Conservation (phyloP, 305 asterid genomes). For the Ajuga reptans region DNA sequence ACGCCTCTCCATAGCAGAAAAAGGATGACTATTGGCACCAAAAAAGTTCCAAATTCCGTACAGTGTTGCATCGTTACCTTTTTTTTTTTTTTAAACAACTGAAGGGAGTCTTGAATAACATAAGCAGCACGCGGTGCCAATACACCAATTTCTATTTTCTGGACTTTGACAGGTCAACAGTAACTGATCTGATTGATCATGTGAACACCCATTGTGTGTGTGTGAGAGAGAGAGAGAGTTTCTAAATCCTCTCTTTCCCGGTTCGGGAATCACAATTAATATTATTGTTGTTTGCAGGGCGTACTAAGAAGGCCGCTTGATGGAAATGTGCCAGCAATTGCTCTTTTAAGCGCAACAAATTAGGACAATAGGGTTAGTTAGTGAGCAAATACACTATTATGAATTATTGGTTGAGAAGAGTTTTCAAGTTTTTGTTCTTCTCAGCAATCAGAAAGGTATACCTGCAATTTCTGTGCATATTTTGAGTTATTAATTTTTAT, state of each 20-base stretch:
- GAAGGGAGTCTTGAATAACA: too few species aligned
- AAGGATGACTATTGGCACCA: too few species aligned
- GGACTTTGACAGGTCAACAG: too few species aligned
- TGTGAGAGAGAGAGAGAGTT: too few species aligned
- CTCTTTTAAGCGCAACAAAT: constrained; percentile 40
- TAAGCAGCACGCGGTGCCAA: too few species aligned
- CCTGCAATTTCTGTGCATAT: neutral
- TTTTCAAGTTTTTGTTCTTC: constrained; percentile 25
- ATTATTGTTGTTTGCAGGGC: constrained; percentile 41
- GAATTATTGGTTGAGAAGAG: constrained; percentile 26
- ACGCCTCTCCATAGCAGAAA: neutral
- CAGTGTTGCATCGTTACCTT: too few species aligned
- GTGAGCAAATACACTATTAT: neutral
- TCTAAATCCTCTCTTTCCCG: too few species aligned
- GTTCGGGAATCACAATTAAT: neutral
- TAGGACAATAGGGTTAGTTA: constrained; percentile 18
- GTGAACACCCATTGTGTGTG: too few species aligned
- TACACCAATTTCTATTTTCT: too few species aligned
- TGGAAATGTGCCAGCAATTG: constrained; percentile 40
- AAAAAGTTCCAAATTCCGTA: too few species aligned
- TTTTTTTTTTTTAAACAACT: too few species aligned
- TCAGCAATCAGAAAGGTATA: constrained; percentile 15
- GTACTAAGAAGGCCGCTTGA: constrained; percentile 38
- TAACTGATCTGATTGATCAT: too few species aligned
- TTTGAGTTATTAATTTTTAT: neutral